Conservation (phyloP, 192 early-diverging fungal species). For the Coemansia sp. region DNA sequence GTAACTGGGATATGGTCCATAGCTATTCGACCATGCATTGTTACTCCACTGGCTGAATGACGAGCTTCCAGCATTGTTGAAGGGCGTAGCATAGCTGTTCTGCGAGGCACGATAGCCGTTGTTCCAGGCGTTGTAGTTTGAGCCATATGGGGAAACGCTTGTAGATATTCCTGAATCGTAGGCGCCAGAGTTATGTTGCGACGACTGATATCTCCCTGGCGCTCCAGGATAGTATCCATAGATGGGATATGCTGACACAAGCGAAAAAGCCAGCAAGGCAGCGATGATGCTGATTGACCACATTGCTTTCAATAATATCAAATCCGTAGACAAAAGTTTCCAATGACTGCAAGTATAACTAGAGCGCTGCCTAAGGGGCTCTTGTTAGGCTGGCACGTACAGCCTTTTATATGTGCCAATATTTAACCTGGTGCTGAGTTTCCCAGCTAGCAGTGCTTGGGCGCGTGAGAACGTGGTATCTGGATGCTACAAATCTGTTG, state of each 20-base stretch:
- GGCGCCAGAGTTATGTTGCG: constrained; percentile 33
- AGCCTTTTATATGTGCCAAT: not conserved
- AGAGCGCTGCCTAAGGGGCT: not conserved
- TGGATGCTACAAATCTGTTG: not conserved
- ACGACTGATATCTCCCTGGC: constrained; percentile 8
- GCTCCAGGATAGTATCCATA: constrained; percentile 27
- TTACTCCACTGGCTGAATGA: constrained; percentile 34
- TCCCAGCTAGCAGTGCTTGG: not conserved
- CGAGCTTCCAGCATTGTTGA: constrained; percentile 16
- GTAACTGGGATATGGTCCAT: constrained; percentile 17
- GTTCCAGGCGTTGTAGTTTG: constrained; percentile 30
- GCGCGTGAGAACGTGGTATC: not conserved
- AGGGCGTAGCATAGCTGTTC: constrained; percentile 14
- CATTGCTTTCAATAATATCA: not conserved
- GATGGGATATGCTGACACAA: constrained; percentile 19
- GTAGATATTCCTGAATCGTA: constrained; percentile 23
- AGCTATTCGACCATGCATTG: constrained; percentile 32
- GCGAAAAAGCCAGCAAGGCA: not conserved
- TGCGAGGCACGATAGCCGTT: constrained; percentile 23
- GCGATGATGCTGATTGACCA: not conserved
- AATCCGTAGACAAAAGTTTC: not conserved
- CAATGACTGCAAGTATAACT: not conserved
- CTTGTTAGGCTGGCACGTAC: not conserved
- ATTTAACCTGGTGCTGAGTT: not conserved
- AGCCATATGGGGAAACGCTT: constrained; percentile 20